Base-by-base conservation (phyloP, 208 protist genomes). In the Trypanosoma conorhini region DNA sequence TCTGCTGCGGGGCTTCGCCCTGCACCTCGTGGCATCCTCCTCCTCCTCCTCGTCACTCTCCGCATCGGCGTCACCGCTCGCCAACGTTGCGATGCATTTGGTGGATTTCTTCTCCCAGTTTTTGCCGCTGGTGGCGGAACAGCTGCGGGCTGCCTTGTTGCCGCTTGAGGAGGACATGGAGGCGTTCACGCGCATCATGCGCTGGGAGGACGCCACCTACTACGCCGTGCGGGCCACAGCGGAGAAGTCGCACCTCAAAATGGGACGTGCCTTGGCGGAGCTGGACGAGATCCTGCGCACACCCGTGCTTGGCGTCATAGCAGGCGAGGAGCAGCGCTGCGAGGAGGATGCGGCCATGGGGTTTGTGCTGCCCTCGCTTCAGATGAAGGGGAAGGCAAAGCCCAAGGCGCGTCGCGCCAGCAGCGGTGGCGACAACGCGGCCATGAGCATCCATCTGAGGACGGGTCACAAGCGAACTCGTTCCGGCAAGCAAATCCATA, bases 171-270 rank as follows among this genome's bases (percentile, higher is more conserved):
- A 94, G 54, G 91, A 97, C 72, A 92, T 97, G 59, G 74, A 79
- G 26, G 83, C 94, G 46, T 96, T 95, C 72, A 81, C 83, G 19
- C 87, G 87, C 62, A 93, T 97, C 64, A 94, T 95, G 89, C 90
- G 89, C 13, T 97, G 93, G 91, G 91, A 97, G 72, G 91, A 96
- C 69, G 85, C 93, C 64, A 97, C 97, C 78, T 99, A 98, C 83
- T 98, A 98, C 80, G 89, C 92, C 22, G 85, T 99, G 8, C 97
- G 97, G 60, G 87, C 92, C 17, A 93, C 94, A 5, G 81, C 95
- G 10, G 96, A 99, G 70, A 98, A 98, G 85, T 96, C 97, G n/a
- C 98, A 99, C 72, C 85, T 97, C 64, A 90, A 96, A 85, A 83
- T 96, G 95, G 89, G 89, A n/a, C 83, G 92, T 40, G 82, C 86